Conservation (phyloP, 306 rosid species). For the Quercus glauca region DNA sequence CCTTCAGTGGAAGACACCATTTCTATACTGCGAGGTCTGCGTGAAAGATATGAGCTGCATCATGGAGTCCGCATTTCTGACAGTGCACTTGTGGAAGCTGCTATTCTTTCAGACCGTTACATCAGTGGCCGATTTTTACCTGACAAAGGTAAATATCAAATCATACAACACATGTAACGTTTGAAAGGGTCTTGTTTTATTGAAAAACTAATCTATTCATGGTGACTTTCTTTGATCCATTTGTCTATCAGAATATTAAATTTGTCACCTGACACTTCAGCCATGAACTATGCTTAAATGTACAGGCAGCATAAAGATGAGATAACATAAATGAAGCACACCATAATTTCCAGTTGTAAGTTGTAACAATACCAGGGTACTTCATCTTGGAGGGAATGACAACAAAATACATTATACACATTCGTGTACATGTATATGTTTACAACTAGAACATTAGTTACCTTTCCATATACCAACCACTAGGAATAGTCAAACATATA, state of each 20-base stretch:
- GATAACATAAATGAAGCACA: conserved; percentile 5
- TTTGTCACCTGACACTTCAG: not conserved
- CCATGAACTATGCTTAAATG: not conserved
- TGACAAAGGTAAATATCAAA: conserved; percentile 71
- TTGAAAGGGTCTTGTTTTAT: not conserved
- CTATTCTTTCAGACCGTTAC: conserved; percentile 94
- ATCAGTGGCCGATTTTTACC: conserved; percentile 97
- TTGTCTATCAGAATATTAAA: not conserved
- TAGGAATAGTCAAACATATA: no score
- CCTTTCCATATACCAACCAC: conserved; percentile 6
- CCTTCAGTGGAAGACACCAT: conserved; percentile 86
- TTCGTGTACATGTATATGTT: not conserved
- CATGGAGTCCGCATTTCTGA: conserved; percentile 99
- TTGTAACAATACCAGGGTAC: not conserved
- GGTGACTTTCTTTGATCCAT: not conserved
- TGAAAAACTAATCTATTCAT: conserved; percentile 5
- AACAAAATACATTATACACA: no score
- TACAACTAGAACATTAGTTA: conserved; percentile 10
- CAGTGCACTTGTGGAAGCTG: conserved; percentile 96
- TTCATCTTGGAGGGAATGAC: not conserved
- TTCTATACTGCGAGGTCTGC: conserved; percentile 86
- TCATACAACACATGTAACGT: not conserved
- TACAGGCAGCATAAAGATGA: conserved; percentile 5
- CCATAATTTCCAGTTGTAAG: not conserved
- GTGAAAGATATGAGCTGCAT: conserved; percentile 98